These are phyloP conservation scores for Hippophae gyantsensis DNA, from an alignment of 306 rosid genomes.

Conservation along the genomic window DNA sequence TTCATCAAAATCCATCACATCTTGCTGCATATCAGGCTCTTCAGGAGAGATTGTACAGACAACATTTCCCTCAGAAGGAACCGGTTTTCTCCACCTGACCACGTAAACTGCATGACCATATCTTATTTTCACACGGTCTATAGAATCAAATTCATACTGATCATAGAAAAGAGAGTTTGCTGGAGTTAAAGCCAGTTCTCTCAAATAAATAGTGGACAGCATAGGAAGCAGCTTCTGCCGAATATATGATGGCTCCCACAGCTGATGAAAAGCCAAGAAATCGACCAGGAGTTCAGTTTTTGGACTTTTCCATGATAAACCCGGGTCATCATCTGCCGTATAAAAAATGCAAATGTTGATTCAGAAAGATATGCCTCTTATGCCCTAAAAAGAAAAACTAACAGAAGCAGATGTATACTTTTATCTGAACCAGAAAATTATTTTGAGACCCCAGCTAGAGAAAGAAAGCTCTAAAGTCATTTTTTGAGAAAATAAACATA, in stretches of 20 bases:
- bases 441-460: too few species aligned
- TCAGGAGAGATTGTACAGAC: conserved; percentile 15
- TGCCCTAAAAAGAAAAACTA: background rate
- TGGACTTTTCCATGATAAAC: conserved; percentile 51
- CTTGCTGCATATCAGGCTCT: conserved; percentile 32
- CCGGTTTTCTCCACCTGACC: conserved; percentile 56
- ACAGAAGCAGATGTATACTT: background rate
- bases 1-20: conserved; percentile 42
- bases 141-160: conserved; percentile 62
- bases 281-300: conserved; percentile 51
- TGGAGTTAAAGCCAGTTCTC: conserved; percentile 40
- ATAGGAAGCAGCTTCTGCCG: conserved; percentile 61
- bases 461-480: background rate
- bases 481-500: background rate
- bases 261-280: conserved; percentile 58
- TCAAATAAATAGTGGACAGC: conserved; percentile 69
- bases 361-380: background rate
- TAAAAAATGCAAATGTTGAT: conserved; percentile 9
- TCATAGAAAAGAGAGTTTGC: conserved; percentile 39
- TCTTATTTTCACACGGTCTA: conserved; percentile 60
- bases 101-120: conserved; percentile 51
- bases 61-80: conserved; percentile 10
- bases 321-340: conserved; percentile 43
- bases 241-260: conserved; percentile 67
- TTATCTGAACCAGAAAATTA: too few species aligned